Base-by-base conservation (phyloP, 805 yeast species). In the Blastobotrys parvus region DNA sequence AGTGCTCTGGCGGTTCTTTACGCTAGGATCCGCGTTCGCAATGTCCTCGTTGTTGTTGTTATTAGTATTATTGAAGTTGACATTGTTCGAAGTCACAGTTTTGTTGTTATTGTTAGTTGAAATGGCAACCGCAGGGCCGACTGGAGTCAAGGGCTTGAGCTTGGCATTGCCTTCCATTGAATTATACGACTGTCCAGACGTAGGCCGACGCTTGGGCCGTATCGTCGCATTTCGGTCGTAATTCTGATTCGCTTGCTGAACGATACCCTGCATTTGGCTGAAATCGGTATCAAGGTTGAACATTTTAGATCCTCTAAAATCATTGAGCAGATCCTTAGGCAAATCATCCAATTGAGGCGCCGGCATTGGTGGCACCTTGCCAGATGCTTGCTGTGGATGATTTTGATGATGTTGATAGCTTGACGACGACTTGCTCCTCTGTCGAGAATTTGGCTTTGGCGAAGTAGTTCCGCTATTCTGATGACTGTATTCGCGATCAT, bases 231-330 rank as follows among this genome's bases (percentile, higher is more conserved):
- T 25, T n/a, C n/a, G n/a, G 11, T 25, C 29, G 10, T 25, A 11
- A 8, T 25, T 25, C 11, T 25, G 29, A 25, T 25, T 11, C 7
- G 29, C 29, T 11, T 25, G 29, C 11, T 32, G 35, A 17, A 76
- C 63, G 45, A 76, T 75, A 5, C 77, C 77, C 29, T 67, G 60
- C 74, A 76, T 73, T 49, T 75, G 74, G 39, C 65, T 64, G 29
- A 73, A 55, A 47, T 73, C 70, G 45, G 74, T 65, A 42, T 75
- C 75, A 22, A 76, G 65, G 19, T 47, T 36, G 36, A 21, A 38
- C 38, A 50, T 49, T 25, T 11, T 7, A 8, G 29, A 25, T 8
- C 11, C 29, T 11, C 29, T 25, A 11, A 25, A 25, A 25, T 25
- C 29, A 25, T 25, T 25, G 10, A 25, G 29, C 29, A 25, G 11